These are phyloP conservation scores for Trypanosomatidae sp. DNA, from an alignment of 208 protist genomes.

Conservation along the genomic window DNA sequence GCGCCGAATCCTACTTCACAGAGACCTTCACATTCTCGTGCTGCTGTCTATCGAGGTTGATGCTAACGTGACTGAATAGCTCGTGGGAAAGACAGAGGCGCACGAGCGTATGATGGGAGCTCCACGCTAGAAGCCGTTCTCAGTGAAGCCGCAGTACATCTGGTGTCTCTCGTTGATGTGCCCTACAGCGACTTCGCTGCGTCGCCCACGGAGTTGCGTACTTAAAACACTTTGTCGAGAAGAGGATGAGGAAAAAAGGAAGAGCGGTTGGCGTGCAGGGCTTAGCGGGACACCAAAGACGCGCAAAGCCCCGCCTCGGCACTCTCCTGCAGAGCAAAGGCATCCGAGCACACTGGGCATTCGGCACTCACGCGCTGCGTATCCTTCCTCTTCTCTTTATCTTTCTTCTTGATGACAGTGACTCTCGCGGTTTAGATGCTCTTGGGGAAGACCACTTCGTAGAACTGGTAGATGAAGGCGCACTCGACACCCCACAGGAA, in stretches of 20 bases:
- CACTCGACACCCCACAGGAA: conserved; percentile 87
- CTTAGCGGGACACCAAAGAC: neutral
- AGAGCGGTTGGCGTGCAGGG: neutral
- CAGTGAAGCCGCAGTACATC: neutral
- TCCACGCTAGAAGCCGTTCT: neutral
- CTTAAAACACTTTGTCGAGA: neutral
- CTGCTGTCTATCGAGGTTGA: neutral
- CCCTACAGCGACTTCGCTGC: neutral
- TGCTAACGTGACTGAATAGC: neutral
- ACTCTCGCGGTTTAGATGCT: conserved; percentile 56
- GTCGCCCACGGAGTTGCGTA: neutral
- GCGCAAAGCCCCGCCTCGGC: neutral
- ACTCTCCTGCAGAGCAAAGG: neutral
- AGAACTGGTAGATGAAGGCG: conserved; percentile 92
- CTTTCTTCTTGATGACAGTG: neutral
- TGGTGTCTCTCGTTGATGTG: neutral
- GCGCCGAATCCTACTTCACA: neutral
- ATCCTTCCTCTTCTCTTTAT: neutral
- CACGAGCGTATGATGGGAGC: neutral
- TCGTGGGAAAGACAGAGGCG: neutral
- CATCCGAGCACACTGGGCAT: neutral
- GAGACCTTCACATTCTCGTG: neutral
- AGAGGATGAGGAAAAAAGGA: neutral
- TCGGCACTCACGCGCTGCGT: neutral
- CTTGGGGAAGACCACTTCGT: conserved; percentile 86